Percentiles rank a stretch among this genome's conserved stretches.
These are phyloP conservation scores for Gypsophila paniculata DNA, from an alignment of 179 eudicot genomes.

Conservation along the genomic window DNA sequence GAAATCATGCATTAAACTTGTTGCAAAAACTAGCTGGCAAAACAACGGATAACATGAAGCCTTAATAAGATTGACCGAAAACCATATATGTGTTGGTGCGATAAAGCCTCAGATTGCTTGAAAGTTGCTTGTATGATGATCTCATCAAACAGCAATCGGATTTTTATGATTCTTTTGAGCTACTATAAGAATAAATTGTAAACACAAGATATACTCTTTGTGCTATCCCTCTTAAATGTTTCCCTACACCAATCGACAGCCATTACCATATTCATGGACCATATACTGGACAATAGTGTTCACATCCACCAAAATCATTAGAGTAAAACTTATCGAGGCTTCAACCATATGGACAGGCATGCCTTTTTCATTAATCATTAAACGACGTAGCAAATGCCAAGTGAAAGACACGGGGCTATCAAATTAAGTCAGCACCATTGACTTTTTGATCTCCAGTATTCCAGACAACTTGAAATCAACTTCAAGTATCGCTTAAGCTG, in stretches of 20 bases:
- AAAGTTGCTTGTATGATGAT: neutral
- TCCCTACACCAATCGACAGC: neutral
- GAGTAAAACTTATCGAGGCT: neutral
- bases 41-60: neutral
- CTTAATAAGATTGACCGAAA: neutral
- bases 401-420: no score
- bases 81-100: neutral
- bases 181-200: neutral
- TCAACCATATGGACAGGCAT: neutral
- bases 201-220: neutral
- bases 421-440: neutral
- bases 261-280: conserved; percentile 4
- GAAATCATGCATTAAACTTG: no score
- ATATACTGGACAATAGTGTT: neutral
- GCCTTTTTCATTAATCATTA: no score
- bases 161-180: neutral
- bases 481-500: neutral
- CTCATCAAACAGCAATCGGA: neutral
- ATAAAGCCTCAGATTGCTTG: neutral
- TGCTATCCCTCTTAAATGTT: neutral
- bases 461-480: neutral
- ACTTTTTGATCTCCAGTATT: neutral
- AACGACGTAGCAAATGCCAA: no score
- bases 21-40: neutral
- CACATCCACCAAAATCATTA: neutral